Conservation (phyloP, 2,329 filamentous ascomycete species). For the Colletotrichum gloeosporioides region DNA sequence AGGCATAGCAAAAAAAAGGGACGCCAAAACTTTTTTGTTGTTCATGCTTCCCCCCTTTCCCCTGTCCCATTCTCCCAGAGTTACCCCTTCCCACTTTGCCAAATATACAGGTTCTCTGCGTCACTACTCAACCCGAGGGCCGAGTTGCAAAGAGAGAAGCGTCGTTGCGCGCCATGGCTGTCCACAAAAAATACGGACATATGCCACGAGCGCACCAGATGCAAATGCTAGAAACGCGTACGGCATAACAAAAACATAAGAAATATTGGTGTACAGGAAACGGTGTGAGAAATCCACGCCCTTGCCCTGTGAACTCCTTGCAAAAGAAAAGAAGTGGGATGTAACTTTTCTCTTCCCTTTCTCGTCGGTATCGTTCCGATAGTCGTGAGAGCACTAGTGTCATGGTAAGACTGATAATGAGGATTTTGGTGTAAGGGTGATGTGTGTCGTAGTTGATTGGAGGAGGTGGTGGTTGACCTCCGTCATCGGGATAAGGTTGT, state of each 20-base stretch:
- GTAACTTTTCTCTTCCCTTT: constrained; percentile 4
- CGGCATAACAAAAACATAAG: background rate
- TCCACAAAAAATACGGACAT: background rate
- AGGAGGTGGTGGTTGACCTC: background rate
- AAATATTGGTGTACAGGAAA: constrained; percentile 16
- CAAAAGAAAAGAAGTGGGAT: background rate
- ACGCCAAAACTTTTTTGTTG: constrained; percentile 20
- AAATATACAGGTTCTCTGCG: constrained; percentile 14
- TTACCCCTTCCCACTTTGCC: background rate
- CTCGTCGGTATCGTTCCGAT: background rate
- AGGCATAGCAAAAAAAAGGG: constrained; percentile 16
- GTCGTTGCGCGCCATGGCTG: background rate
- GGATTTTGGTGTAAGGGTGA: background rate
- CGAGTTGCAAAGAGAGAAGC: background rate
- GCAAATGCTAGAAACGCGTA: constrained; percentile 19
- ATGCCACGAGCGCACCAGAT: background rate
- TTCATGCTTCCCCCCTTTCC: constrained; percentile 19
- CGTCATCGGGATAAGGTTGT: background rate
- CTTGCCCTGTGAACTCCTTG: constrained; percentile 14
- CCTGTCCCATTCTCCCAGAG: constrained; percentile 3
- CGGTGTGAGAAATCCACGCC: constrained; percentile 17
- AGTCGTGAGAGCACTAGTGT: background rate
- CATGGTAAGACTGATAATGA: background rate
- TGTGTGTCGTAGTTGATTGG: background rate
- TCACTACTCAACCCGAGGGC: background rate